Evolutionary conservation across 192 early-diverging fungal species (phyloP), one percentile per base, ranked within the genome.

Genomic region (Podila epigama): DNA sequence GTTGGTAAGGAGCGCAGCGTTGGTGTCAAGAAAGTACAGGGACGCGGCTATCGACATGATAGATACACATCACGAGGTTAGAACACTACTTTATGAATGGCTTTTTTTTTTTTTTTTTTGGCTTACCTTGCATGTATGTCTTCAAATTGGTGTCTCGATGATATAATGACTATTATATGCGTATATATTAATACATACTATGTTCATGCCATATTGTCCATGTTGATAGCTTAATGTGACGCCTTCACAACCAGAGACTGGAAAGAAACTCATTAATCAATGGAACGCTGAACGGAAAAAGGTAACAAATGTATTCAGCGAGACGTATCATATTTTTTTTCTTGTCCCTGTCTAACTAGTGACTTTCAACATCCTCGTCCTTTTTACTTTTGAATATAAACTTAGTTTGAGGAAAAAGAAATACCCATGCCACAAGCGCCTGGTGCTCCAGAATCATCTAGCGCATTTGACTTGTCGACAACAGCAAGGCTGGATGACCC

Each of bases 31-130:
- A 39, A 75, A 75, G 25, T 67, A 60, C 59, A 60, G 57, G 42
- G 71, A 75, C 9, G 51, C 59, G 5, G 28, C 59, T n/a, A 12
- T 44, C n/a, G 37, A 20, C 16, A 27, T 61, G 4, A 48, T 44
- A 59, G 71, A 75, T 51, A 75, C 61, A 28, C 64, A 75, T 48
- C 63, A 59, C 36, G 71, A 75, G 65, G 71, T 66, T 67, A 16
- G 34, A 18, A 10, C 7, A 5, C 4, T 2, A 31, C 25, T 1
- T 60, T 35, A 16, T 29, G 33, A 51, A 5, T 32, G 27, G 27
- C 36, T 62, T 12, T 42, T 42, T n/a, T 42, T 42, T 12, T n/a
- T n/a, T 42, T n/a, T 42, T n/a, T 42, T 12, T 42, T 8, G 16
- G 9, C 11, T 4, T 32, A n/a, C 31, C 22, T 34, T 28, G n/a